phyloP scores from a whole-genome alignment of 1,139 yeast species.

The Meyerozyma elateridarum region DNA sequence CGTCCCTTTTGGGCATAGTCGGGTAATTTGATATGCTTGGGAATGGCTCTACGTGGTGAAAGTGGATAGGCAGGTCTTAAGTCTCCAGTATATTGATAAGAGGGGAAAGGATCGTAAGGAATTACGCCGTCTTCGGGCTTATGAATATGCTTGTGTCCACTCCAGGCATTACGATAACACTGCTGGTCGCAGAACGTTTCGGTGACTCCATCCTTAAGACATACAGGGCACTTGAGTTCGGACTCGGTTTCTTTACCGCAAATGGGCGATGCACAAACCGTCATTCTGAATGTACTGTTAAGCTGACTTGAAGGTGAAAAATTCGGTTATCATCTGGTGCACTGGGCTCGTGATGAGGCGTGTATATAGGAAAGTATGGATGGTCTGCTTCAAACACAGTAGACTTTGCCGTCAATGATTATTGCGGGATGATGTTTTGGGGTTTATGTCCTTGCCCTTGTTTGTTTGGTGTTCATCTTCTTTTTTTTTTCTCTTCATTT shows the following conservation, averaged over 20 bases:
- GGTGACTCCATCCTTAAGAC: constrained; percentile 65
- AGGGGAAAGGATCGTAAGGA: constrained; percentile 82
- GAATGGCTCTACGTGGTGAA: constrained; percentile 63
- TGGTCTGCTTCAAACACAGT: too few relatives aligned
- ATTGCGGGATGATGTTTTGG: too few relatives aligned
- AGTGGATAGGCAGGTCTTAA: constrained; percentile 81
- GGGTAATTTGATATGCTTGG: constrained; percentile 68
- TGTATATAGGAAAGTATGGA: too few relatives aligned
- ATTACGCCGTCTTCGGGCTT: constrained; percentile 39
- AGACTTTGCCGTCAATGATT: too few relatives aligned
- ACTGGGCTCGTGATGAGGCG: too few relatives aligned
- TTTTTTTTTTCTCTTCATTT: too few relatives aligned
- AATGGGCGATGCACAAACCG: constrained; percentile 63
- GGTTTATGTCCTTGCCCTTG: too few relatives aligned
- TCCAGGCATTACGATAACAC: constrained; percentile 80
- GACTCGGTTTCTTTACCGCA: constrained; percentile 83
- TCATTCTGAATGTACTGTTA: too few relatives aligned
- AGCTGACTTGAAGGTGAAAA: too few relatives aligned
- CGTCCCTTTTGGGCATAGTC: constrained; percentile 82
- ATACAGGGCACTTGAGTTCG: constrained; percentile 82
- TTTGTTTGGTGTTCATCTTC: too few relatives aligned
- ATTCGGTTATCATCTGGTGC: too few relatives aligned
- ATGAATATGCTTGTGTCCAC: constrained; percentile 49
- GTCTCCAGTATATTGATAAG: constrained; percentile 65
- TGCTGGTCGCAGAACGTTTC: constrained; percentile 75